Evolutionary conservation across 495 filamentous ascomycete species (phyloP), one percentile per base, ranked within the genome.

Genomic region (Aspergillus funiculosus): DNA sequence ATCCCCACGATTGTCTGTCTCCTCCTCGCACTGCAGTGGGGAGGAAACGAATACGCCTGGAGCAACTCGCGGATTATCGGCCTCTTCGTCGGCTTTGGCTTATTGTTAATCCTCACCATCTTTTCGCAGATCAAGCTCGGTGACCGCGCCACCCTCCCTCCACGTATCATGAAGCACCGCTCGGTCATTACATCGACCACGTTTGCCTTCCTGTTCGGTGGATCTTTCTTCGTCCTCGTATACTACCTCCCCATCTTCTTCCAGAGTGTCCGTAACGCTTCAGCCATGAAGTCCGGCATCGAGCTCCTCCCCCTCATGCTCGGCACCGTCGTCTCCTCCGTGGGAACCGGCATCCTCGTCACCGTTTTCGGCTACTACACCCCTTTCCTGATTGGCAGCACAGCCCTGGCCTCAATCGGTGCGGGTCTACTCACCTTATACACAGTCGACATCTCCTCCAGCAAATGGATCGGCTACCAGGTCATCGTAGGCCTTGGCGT

Each of bases 361-460:
- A 79, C 77, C 1, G 49, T 64, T 0, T 61, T 78, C 20, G 85
- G 87, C 1, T 85, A 88, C 55, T 87, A 87, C 61, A 73, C 77
- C 0, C 83, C 85, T 2, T 82, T 82, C 53, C 75, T 87, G 59
- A 68, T 83, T 17, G 39, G 65, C 7, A 72, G 77, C 7, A 63
- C 75, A 8, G 64, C 73, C 7, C 31, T 90, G 7, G 59, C 68
- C 9, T 47, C 77, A 0, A 64, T 89, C 45, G 87, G 85, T 13
- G 71, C 71, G 4, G 87, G 83, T 0, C 69, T 92, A 4, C 55
- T 89, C 6, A 77, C 72, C 1, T 82, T 39, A 9, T 52, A 47
- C 32, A 48, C 50, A 10, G 43, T 59, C 0, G 50, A 62, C 8
- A 80, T 74, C 4, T 40, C 62, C 4, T 48, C 57, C 1, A 66